Evolutionary conservation across 2,329 filamentous ascomycete species (phyloP), one percentile per base, ranked within the genome.

Genomic region (Colletotrichum sansevieriae): DNA sequence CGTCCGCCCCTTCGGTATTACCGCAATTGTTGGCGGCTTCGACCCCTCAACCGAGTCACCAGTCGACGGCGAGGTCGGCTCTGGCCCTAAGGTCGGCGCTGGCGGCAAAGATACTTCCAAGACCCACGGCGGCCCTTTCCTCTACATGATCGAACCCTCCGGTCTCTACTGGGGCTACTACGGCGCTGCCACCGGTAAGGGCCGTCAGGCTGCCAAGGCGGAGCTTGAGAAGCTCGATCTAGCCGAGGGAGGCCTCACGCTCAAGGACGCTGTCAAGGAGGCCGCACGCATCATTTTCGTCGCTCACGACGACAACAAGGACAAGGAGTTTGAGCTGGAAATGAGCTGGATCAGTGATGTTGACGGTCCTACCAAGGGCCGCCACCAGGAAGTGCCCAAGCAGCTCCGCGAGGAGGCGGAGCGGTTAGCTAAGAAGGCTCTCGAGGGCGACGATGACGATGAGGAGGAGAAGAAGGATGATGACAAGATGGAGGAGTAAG

Each of bases 131-230:
- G 96, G 95, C 1, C 96, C 96, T 22, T 95, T 91, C 71, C 88
- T 99, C 71, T 99, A 98, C 87, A 99, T 99, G 96, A 95, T 99
- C 75, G 96, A 99, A 85, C 96, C 96, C 47, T 97, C 94, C 77
- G 96, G 96, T 64, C 83, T 95, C 74, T 98, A 97, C 86, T 99
- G 96, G 96, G 96, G 96, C 69, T 99, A 99, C 87, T 98, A 98
- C 81, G 96, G 96, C 75, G 96, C 96, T 44, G 96, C 96, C 57
- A 98, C 96, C 13, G 96, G 96, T 77, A 99, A 99, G 83, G 96
- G 96, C 71, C 89, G 96, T 75, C 96, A 99, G 84, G 92, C 95
- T 61, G 96, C 96, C 77, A 99, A 99, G 87, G 94, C 95, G 9
- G 96, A 99, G 85, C 88, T 99, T 70, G 96, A 99, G 88, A 99